Evolutionary conservation across 2,329 filamentous ascomycete genomes (phyloP).

Genomic region (Sclerotinia spermophila): DNA sequence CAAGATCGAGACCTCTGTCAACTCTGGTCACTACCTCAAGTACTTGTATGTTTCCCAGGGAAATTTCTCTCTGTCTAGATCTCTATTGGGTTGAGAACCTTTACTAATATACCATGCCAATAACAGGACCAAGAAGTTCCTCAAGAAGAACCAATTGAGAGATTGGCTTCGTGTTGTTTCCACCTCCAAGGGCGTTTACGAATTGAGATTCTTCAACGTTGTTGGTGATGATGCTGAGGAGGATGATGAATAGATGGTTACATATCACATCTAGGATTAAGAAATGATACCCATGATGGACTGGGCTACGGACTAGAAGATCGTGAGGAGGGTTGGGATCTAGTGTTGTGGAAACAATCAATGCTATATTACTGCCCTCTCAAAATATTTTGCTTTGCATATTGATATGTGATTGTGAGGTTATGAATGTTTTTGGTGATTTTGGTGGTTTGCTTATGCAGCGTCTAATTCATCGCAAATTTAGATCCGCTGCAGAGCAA

Average conservation of each 20-base stretch:
- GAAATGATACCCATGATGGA: slow-evolving; percentile 12
- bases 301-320: slow-evolving; percentile 8
- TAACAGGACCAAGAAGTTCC: slow-evolving; percentile 97
- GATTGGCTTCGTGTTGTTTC: slow-evolving; percentile 99
- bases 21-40: slow-evolving; percentile 99
- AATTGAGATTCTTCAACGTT: slow-evolving; percentile 99
- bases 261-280: slow-evolving; percentile 10
- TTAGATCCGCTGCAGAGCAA: no score
- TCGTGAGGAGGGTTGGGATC: slow-evolving; percentile 13
- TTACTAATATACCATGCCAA: slow-evolving; percentile 28
- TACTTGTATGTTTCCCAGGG: slow-evolving; percentile 71
- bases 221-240: slow-evolving; percentile 97
- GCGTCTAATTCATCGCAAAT: not conserved
- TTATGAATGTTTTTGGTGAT: not conserved
- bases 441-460: not conserved
- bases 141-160: slow-evolving; percentile 99
- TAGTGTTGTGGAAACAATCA: not conserved
- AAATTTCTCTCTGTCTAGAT: not conserved
- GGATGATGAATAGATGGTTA: slow-evolving; percentile 82
- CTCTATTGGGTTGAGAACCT: not conserved
- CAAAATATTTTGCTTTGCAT: not conserved
- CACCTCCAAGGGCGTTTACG: slow-evolving; percentile 96
- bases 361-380: slow-evolving; percentile 11
- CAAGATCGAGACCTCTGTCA: slow-evolving; percentile 94
- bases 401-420: not conserved